phyloP scores from a whole-genome alignment of 192 early-diverging fungal species.

The Gaertneriomyces sp. region DNA sequence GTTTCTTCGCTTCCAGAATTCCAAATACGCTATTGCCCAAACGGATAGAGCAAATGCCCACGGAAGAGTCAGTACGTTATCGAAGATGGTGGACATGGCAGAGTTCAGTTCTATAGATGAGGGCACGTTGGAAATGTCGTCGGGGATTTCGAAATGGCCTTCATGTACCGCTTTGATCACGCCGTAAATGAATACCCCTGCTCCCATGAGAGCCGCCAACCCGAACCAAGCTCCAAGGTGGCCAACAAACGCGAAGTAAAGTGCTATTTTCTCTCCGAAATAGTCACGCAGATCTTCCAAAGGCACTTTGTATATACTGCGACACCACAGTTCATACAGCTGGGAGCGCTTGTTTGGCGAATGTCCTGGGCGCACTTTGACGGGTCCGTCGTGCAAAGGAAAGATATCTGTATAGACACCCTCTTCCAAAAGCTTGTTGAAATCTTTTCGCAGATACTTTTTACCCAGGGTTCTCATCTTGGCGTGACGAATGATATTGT shows the following conservation, averaged over 20 bases:
- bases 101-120: neutral
- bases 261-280: slow-evolving; percentile 66
- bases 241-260: slow-evolving; percentile 65
- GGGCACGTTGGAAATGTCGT: neutral
- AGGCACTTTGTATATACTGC: slow-evolving; percentile 8
- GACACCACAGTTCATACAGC: neutral
- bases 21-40: slow-evolving; percentile 58
- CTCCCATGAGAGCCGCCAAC: slow-evolving; percentile 45
- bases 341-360: slow-evolving; percentile 12
- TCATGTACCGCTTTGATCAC: slow-evolving; percentile 29
- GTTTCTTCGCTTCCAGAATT: slow-evolving; percentile 61
- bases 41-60: slow-evolving; percentile 60
- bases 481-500: slow-evolving; percentile 14
- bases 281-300: slow-evolving; percentile 41
- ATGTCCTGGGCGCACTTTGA: slow-evolving; percentile 25
- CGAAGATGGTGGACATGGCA: slow-evolving; percentile 43
- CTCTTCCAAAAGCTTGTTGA: slow-evolving; percentile 43
- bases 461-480: slow-evolving; percentile 8
- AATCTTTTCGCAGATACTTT: slow-evolving; percentile 25
- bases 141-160: neutral
- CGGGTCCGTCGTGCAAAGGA: slow-evolving; percentile 58
- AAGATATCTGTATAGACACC: slow-evolving; percentile 42
- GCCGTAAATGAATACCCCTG: slow-evolving; percentile 53
- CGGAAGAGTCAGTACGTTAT: slow-evolving; percentile 53
- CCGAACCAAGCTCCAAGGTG: slow-evolving; percentile 43